Evolutionary conservation across 371 early-diverging fungal genomes (phyloP).

Genomic region (Fennellomyces sp.): DNA sequence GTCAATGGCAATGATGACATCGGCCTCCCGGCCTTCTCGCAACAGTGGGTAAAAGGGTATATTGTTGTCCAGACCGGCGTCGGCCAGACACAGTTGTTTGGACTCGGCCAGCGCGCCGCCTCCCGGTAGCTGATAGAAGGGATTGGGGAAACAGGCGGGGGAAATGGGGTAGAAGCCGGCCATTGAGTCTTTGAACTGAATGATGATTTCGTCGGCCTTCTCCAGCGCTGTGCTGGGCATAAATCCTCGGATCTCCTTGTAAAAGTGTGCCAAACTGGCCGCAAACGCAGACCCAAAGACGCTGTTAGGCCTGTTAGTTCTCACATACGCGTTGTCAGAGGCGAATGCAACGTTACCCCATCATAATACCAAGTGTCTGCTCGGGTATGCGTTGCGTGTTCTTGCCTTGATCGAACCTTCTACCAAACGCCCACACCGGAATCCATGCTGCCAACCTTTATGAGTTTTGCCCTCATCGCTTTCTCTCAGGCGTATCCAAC

Average conservation of each 20-base stretch:
- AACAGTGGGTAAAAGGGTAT: constrained; percentile 74
- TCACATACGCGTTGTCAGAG: neutral
- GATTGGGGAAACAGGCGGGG: constrained; percentile 60
- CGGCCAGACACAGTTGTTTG: constrained; percentile 59
- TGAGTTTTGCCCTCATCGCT: neutral
- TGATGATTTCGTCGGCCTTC: constrained; percentile 40
- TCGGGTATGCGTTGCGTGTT: constrained; percentile 63
- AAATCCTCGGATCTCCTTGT: constrained; percentile 56
- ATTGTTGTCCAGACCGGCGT: constrained; percentile 82
- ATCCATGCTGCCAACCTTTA: constrained; percentile 56
- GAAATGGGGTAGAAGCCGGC: constrained; percentile 56
- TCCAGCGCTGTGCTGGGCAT: constrained; percentile 32
- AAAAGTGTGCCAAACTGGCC: constrained; percentile 66
- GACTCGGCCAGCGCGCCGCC: constrained; percentile 17
- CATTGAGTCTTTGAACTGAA: constrained; percentile 48
- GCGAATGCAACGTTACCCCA: constrained; percentile 39
- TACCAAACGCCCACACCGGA: constrained; percentile 77
- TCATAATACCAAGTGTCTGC: constrained; percentile 58
- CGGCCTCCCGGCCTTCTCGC: constrained; percentile 65
- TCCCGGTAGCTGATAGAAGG: constrained; percentile 44
- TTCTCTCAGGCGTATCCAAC: too few species aligned
- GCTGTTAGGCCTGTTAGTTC: neutral
- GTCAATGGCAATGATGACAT: constrained; percentile 72
- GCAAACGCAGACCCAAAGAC: constrained; percentile 71
- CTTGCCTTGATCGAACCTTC: constrained; percentile 64